Evolutionary conservation across 768 basidiomycete species (phyloP).

Genomic region (Boletus subparvulus): DNA sequence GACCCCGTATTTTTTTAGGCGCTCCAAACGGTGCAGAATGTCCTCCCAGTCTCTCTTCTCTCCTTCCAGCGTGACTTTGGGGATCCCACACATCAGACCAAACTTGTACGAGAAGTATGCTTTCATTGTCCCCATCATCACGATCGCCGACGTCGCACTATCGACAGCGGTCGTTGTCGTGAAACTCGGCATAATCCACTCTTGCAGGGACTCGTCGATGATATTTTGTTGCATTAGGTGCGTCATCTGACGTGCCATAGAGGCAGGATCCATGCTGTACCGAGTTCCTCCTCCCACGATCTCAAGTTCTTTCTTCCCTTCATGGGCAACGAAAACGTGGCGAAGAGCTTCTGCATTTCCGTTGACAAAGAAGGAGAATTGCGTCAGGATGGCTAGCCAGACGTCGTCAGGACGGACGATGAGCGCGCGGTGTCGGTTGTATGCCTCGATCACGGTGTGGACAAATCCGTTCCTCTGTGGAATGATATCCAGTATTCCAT

Average conservation of each 20-base stretch:
- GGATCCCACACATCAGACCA: not conserved
- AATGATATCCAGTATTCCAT: slow-evolving; percentile 10
- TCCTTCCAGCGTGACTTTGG: slow-evolving; percentile 3
- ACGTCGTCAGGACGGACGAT: slow-evolving; percentile 47
- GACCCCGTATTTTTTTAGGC: slow-evolving; percentile 36
- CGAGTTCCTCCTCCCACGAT: slow-evolving; percentile 8
- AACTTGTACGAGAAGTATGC: slow-evolving; percentile 31
- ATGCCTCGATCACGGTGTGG: slow-evolving; percentile 25
- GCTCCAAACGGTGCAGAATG: slow-evolving; percentile 37
- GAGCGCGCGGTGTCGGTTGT: slow-evolving; percentile 31
- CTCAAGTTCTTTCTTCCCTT: slow-evolving; percentile 21
- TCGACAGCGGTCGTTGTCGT: slow-evolving; percentile 39
- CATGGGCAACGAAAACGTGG: slow-evolving; percentile 15
- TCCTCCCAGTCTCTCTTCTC: slow-evolving; percentile 34
- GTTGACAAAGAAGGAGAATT: slow-evolving; percentile 38
- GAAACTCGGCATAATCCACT: slow-evolving; percentile 21
- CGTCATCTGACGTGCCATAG: slow-evolving; percentile 9
- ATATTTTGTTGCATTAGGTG: slow-evolving; percentile 6
- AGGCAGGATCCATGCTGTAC: slow-evolving; percentile 29
- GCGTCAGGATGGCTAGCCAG: slow-evolving; percentile 33
- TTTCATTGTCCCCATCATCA: slow-evolving; percentile 41
- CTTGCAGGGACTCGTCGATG: slow-evolving; percentile 22
- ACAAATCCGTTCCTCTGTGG: slow-evolving; percentile 30
- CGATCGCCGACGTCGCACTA: slow-evolving; percentile 31
- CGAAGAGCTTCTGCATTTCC: slow-evolving; percentile 33